Base-by-base conservation (phyloP, 2,329 filamentous ascomycete genomes). In the Colletotrichum cuscutae region DNA sequence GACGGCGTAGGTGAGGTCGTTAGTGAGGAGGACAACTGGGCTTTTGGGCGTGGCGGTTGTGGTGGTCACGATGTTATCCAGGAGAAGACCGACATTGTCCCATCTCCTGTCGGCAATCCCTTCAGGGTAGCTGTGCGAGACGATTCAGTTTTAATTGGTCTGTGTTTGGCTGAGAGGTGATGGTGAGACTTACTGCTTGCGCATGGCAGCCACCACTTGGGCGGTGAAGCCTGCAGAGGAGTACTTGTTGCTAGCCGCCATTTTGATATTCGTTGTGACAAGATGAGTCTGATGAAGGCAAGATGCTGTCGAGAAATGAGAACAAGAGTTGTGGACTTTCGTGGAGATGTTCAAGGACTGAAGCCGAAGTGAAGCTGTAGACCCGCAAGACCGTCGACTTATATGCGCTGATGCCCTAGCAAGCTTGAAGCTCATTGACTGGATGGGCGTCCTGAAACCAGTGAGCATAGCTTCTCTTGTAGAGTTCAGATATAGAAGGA, bases 1-100 rank as follows among this genome's bases (percentile, higher is more conserved):
- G 32, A 99, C 97, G 15, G 91, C 91, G 76, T 91, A 93, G 3
- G 96, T 98, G 75, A 99, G 89, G 82, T 99, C 97, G 77, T 98
- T 95, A 7, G 97, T 95, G 60, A 91, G 84, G 65, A 91, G 82
- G 22, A 90, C 88, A 1, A 79, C 77, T 12, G 80, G 81, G 2
- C 75, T 59, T 59, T 79, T 79, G 42, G 74, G 75, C 62, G 78
- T 77, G 58, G 72, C 74, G 13, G 75, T 71, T 69, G 82, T 79
- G 19, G 78, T 63, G 37, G 77, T 60, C 66, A 79, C 75, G n/a
- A 84, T 80, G 77, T 86, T 86, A 74, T 83, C 83, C 66, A 88
- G 78, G 62, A 97, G 88, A 65, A 98, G 89, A 62, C 97, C 97
- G n/a, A 97, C 98, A 80, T 99, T 99, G 81, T 99, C 97, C 89